Percentiles rank a stretch among this genome's conserved stretches.
Evolutionary conservation across 2,329 filamentous ascomycete species (phyloP).

Genomic region (Fusarium papillatum): DNA sequence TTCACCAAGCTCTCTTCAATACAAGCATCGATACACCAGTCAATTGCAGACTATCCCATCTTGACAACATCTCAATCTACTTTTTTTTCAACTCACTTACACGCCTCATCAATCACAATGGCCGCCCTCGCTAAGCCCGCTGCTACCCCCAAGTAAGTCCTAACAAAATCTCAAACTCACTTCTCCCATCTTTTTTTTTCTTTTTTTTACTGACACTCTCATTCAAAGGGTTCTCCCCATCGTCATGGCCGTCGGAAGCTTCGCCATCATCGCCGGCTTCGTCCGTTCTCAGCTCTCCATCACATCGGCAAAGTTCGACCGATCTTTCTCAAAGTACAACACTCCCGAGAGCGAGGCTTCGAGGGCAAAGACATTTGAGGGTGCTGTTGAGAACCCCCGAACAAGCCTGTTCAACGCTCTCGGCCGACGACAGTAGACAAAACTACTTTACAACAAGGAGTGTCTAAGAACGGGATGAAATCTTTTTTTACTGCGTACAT

Average conservation of each 20-base stretch:
- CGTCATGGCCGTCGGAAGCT: constrained; percentile 36
- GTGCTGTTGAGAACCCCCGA: constrained; percentile 49
- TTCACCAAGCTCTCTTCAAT: constrained; percentile 20
- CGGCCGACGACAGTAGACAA: constrained; percentile 45
- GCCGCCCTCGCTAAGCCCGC: constrained; percentile 31
- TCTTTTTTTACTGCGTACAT: constrained; percentile 4
- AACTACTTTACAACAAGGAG: background rate
- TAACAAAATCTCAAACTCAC: background rate
- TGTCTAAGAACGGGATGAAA: background rate
- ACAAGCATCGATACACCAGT: constrained; percentile 6
- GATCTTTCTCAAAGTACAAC: constrained; percentile 54
- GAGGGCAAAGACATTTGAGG: constrained; percentile 49
- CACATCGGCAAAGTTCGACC: constrained; percentile 52
- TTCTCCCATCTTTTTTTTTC: no score
- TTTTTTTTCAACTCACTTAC: constrained; percentile 21
- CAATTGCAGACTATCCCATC: constrained; percentile 3
- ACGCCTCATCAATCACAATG: constrained; percentile 24
- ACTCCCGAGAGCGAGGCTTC: constrained; percentile 52
- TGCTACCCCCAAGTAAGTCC: constrained; percentile 32
- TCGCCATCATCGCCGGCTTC: constrained; percentile 48
- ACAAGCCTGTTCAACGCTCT: constrained; percentile 52
- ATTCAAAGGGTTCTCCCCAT: constrained; percentile 30
- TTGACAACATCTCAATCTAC: background rate
- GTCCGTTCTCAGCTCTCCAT: constrained; percentile 49
- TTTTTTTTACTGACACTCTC: constrained; percentile 1